A percentile compares a stretch with the other conserved stretches of the same genome.
These are phyloP conservation scores for Solanum ahanhuiri DNA, from an alignment of 257 asterid genomes.

Conservation along the genomic window DNA sequence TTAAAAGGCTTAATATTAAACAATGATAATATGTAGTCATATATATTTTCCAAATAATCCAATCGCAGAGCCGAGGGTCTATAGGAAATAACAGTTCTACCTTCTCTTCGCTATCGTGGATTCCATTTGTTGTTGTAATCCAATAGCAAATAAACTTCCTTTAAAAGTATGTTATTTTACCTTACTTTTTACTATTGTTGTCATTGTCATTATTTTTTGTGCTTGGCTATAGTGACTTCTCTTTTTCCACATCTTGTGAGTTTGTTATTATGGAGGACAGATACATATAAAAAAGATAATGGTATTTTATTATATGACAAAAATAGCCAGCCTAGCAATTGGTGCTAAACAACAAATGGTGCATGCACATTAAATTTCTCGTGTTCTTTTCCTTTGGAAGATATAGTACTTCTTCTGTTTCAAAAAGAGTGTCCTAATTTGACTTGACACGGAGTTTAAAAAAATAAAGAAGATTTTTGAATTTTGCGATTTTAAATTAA, in stretches of 20 bases:
- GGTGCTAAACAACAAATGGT: neutral
- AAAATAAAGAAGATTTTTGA: neutral
- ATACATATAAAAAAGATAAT: neutral
- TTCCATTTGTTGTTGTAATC: neutral
- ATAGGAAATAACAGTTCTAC: neutral
- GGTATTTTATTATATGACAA: neutral
- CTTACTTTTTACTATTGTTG: neutral
- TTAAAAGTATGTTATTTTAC: neutral
- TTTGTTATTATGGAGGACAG: neutral
- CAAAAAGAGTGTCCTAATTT: neutral
- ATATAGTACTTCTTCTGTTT: neutral
- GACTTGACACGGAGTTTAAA: accelerated
- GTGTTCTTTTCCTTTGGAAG: neutral
- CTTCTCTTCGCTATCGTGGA: too few species aligned
- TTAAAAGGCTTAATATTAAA: neutral
- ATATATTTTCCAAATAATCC: neutral
- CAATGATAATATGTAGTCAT: neutral
- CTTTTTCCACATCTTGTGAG: neutral
- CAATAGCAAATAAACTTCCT: neutral
- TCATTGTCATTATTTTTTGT: neutral
- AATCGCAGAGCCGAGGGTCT: neutral
- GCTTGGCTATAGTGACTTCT: neutral
- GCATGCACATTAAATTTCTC: neutral
- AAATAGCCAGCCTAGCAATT: neutral
- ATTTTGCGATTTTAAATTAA: accelerated